Base-by-base conservation (phyloP, 1,284 basidiomycete species). In the Rhodotorula sp. region DNA sequence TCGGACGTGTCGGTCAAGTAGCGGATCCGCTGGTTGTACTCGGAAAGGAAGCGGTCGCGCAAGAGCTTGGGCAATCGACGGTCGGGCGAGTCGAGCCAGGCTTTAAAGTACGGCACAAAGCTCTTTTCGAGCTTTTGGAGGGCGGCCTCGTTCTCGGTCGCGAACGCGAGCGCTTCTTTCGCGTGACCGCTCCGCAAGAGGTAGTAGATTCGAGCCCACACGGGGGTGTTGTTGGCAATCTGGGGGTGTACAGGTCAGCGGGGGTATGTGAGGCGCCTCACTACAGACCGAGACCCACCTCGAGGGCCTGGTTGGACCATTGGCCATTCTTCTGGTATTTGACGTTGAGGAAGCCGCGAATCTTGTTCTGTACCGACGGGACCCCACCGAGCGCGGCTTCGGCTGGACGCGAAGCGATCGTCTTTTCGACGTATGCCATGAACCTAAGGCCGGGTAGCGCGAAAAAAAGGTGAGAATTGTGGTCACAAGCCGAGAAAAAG, bases 131-230 rank as follows among this genome's bases (percentile, higher is more conserved):
- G 87, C 74, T 87, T 85, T 58, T 91, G 88, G 65, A 99, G 87
- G 2, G 87, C 87, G 60, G 86, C 83, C 77, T 92, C 89, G 79
- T 88, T 87, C 42, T 87, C 85, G 30, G 87, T 78, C 0, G 92
- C 89, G 68, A 94, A 89, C 12, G 86, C 84, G 46, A 95, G 82
- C 0, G 95, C 94, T 72, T 96, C 93, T 55, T 86, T 82, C 18
- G 84, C 80, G 79, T 95, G 88, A 1, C 95, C 96, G 3, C 90
- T 90, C 42, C 95, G 88, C 14, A 99, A 84, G 15, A 99, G 86
- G 81, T 91, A 93, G 82, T 92, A 99, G 54, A 96, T 81, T 69
- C 91, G 88, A 20, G 95, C 95, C 94, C 94, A 99, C 22, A 98
- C 78, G 10, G 94, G 93, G 76, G 90, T 88, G 22, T 91, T 89